Evolutionary conservation across 805 yeast genomes (phyloP).

Genomic region (Monosporozyma siamensis): DNA sequence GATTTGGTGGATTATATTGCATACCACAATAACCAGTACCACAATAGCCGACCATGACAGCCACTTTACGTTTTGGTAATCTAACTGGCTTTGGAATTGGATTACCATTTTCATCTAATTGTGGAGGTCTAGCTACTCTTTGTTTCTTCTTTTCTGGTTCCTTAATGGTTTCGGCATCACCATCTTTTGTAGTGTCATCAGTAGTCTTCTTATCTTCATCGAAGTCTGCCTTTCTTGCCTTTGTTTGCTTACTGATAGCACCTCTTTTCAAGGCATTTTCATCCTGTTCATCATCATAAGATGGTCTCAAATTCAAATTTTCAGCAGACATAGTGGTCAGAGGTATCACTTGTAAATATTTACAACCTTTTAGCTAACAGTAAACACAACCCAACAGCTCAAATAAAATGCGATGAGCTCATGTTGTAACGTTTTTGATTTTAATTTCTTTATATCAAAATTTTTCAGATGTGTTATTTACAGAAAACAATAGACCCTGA

Average conservation of each 20-base stretch:
- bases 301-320: constrained; percentile 16
- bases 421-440: not conserved
- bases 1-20: constrained; percentile 83
- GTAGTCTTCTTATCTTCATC: constrained; percentile 6
- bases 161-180: constrained; percentile 1
- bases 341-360: too few species aligned
- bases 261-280: constrained; percentile 36
- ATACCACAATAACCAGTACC: constrained; percentile 96
- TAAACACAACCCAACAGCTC: too few species aligned
- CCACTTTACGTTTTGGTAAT: constrained; percentile 83
- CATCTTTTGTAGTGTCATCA: constrained; percentile 1
- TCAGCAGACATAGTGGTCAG: not conserved
- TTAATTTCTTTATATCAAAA: not conserved
- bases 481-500: not conserved
- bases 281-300: constrained; percentile 30
- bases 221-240: constrained; percentile 24
- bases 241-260: constrained; percentile 31
- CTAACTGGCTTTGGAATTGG: constrained; percentile 50
- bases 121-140: constrained; percentile 13
- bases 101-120: constrained; percentile 50
- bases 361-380: too few species aligned
- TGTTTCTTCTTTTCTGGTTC: constrained; percentile 20
- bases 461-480: not conserved
- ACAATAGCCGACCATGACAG: constrained; percentile 85
- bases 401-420: constrained; percentile 1